Percentiles rank a stretch among this genome's conserved stretches.
These are phyloP conservation scores for Didymella lethalis DNA, from an alignment of 2,329 filamentous ascomycete genomes.

Conservation along the genomic window DNA sequence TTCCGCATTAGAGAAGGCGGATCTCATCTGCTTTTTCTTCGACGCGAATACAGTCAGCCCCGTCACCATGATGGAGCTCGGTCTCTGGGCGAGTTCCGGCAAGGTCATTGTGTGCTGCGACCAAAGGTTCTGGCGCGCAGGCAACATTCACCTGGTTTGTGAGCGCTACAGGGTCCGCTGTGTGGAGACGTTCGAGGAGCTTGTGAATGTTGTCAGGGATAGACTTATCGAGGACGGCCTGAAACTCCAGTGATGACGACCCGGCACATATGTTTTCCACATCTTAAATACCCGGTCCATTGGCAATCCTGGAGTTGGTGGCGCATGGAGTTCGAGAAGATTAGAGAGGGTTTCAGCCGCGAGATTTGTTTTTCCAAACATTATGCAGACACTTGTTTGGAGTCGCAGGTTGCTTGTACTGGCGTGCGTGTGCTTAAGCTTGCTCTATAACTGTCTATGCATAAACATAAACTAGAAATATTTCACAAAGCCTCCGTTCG, in stretches of 20 bases:
- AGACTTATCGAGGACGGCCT: slow-evolving; percentile 38
- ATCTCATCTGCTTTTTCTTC: slow-evolving; percentile 66
- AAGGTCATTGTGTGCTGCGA: slow-evolving; percentile 64
- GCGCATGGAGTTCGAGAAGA: neutral
- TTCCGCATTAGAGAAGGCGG: slow-evolving; percentile 61
- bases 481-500: too few species aligned
- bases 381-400: too few species aligned
- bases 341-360: neutral
- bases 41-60: slow-evolving; percentile 62
- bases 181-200: slow-evolving; percentile 53
- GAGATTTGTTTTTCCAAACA: neutral
- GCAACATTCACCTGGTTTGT: slow-evolving; percentile 68
- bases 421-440: too few species aligned
- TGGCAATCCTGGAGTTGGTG: neutral
- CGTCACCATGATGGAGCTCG: slow-evolving; percentile 68
- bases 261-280: neutral
- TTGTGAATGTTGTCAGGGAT: slow-evolving; percentile 49
- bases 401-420: too few species aligned
- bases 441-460: too few species aligned
- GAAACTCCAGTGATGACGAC: neutral
- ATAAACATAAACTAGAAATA: too few species aligned
- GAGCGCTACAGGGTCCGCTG: slow-evolving; percentile 57
- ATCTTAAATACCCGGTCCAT: neutral
- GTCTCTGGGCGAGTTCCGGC: slow-evolving; percentile 57
- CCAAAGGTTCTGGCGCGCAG: slow-evolving; percentile 63